Evolutionary conservation across 83 land plant genomes (phyloP).

Genomic region (Diphasiastrum complanatum): DNA sequence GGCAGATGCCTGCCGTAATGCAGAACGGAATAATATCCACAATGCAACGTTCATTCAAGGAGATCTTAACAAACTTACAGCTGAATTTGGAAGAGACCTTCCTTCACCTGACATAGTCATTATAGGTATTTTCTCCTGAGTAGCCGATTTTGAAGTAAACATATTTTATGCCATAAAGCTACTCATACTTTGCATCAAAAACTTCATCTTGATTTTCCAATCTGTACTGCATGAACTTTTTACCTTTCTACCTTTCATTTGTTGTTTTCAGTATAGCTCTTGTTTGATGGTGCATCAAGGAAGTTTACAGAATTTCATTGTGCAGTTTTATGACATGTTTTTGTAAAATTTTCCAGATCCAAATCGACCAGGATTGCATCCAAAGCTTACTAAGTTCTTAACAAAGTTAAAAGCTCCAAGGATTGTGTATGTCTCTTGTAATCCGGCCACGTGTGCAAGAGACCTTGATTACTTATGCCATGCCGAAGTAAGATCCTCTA

Average conservation of each 20-base stretch:
- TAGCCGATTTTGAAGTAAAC: no score
- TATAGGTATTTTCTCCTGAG: neutral
- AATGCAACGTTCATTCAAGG: slow-evolving; percentile 10
- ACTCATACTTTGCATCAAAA: no score
- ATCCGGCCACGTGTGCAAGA: slow-evolving; percentile 14
- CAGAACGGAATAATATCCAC: neutral
- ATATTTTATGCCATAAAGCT: no score
- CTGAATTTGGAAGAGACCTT: neutral
- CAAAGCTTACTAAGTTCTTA: slow-evolving; percentile 4
- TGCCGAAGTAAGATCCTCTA: neutral
- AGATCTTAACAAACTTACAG: slow-evolving; percentile 11
- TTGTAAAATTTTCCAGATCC: slow-evolving; percentile 2
- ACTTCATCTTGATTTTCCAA: no score
- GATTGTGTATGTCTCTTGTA: slow-evolving; percentile 12
- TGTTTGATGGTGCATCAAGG: no score
- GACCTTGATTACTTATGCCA: slow-evolving; percentile 9
- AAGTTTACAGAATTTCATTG: neutral
- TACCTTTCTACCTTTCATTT: no score
- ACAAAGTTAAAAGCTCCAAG: neutral
- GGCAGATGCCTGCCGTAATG: slow-evolving; percentile 6
- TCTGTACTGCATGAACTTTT: no score
- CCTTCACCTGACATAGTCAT: slow-evolving; percentile 7
- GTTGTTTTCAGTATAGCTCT: no score
- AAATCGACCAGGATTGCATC: slow-evolving; percentile 12
- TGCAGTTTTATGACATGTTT: neutral